Evolutionary conservation across 2,329 filamentous ascomycete species (phyloP).

Genomic region (Trichoderma cornu-damae): DNA sequence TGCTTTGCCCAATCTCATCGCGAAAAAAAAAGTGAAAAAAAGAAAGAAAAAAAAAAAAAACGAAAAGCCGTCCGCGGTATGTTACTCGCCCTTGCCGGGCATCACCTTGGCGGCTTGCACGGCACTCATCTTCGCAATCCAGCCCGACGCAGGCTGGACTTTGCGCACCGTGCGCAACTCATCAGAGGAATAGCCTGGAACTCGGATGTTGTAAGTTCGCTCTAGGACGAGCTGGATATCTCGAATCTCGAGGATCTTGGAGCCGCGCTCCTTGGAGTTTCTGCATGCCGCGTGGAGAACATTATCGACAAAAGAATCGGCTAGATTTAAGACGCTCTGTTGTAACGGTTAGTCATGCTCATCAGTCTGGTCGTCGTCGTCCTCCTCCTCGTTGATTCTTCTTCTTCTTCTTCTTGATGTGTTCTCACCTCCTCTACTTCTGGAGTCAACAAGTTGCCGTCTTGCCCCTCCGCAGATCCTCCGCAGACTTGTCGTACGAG

Average conservation of each 20-base stretch:
- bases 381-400: too few species aligned
- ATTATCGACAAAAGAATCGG: constrained; percentile 91
- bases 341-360: constrained; percentile 21
- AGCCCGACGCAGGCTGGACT: constrained; percentile 78
- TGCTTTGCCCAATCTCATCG: background rate
- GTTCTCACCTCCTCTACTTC: constrained; percentile 86
- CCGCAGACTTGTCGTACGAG: constrained; percentile 91
- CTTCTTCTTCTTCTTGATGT: too few species aligned
- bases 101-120: constrained; percentile 89
- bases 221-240: constrained; percentile 80
- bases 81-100: constrained; percentile 52
- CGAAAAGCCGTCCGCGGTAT: background rate
- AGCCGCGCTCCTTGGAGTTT: constrained; percentile 87
- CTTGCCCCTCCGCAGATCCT: constrained; percentile 64
- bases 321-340: constrained; percentile 79
- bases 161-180: constrained; percentile 93
- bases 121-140: constrained; percentile 96
- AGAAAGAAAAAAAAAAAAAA: too few species aligned
- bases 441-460: constrained; percentile 73
- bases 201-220: constrained; percentile 81
- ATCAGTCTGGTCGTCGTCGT: background rate
- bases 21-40: too few species aligned
- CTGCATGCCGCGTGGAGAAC: constrained; percentile 83
- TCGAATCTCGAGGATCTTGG: constrained; percentile 82
- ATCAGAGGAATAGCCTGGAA: constrained; percentile 90